These are phyloP conservation scores for Pascua sp. DNA, from an alignment of 1,284 basidiomycete genomes.

Conservation along the genomic window DNA sequence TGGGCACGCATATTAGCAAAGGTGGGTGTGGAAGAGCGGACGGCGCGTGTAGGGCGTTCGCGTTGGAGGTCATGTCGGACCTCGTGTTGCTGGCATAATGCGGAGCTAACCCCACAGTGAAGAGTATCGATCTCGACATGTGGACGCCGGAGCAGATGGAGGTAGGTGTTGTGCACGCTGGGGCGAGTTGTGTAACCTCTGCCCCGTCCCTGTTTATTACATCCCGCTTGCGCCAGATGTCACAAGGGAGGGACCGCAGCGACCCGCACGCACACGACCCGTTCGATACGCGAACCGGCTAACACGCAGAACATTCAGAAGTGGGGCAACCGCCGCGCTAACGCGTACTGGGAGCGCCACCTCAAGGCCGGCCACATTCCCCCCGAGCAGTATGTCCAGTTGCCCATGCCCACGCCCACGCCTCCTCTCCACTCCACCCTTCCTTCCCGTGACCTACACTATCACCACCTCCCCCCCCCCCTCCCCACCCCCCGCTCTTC, in stretches of 20 bases:
- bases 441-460: no score
- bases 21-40: conserved; percentile 30
- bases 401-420: neutral
- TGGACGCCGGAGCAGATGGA: conserved; percentile 99
- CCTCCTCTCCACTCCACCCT: neutral
- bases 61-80: neutral
- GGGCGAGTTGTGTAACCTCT: no score
- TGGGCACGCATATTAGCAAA: conserved; percentile 97
- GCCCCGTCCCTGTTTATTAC: no score
- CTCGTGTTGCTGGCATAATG: no score
- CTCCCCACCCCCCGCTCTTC: neutral
- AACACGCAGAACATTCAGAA: conserved; percentile 64
- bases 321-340: conserved; percentile 91
- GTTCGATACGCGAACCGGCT: neutral
- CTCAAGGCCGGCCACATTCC: conserved; percentile 88
- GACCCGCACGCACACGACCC: no score
- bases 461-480: neutral
- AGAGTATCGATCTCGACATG: conserved; percentile 94
- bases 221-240: no score
- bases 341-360: conserved; percentile 96
- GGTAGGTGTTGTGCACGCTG: conserved; percentile 53
- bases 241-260: no score
- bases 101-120: conserved; percentile 56
- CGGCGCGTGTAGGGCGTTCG: neutral
- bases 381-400: conserved; percentile 78